Base-by-base conservation (phyloP, 106 monocot species). In the Acanthochlamys bracteata region DNA sequence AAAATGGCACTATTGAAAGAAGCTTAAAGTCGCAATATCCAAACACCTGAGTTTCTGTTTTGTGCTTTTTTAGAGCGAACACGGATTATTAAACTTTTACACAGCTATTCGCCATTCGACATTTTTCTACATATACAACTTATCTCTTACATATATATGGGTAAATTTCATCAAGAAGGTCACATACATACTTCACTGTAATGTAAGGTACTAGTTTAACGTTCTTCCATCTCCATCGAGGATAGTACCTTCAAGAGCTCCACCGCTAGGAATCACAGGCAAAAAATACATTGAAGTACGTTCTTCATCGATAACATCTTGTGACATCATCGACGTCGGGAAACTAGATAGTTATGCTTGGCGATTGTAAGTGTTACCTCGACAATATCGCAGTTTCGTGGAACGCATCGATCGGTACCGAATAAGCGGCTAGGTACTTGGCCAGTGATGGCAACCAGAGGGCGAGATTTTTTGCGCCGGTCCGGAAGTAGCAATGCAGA, bases 401-500 rank as follows among this genome's bases (percentile, higher is more conserved):
- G 89, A 11, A 86, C 93, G n/a, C n/a, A n/a, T n/a, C n/a, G n/a
- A 43, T 86, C 89, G 0, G 93, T 94, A 21, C 93, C 93, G 55
- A 94, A 86, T 86, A 94, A 84, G 51, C 89, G 70, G 40, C 93
- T 75, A 10, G 93, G 86, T 14, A 94, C 93, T 77, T 94, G 93
- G 25, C 93, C 93, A 16, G 93, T 94, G 55, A 94, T 84, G 39
- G 93, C 93, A 15, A 94, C 89, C 24, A 94, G 60, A 14, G 93
- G 57, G 89, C 93, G 69, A 93, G 89, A 53, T 93, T 93, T 60
- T 89, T 93, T 23, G 89, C 89, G 33, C 93, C 93, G 89, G 93
- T 20, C 89, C 93, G 16, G 93, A 94, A 46, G 93, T 94, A 69
- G 89, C 93, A 49, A 94, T 76, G 79, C 94, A 94, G 39, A 94